Conservation (phyloP, 345 rosid genomes). For the Populus euphratica region DNA sequence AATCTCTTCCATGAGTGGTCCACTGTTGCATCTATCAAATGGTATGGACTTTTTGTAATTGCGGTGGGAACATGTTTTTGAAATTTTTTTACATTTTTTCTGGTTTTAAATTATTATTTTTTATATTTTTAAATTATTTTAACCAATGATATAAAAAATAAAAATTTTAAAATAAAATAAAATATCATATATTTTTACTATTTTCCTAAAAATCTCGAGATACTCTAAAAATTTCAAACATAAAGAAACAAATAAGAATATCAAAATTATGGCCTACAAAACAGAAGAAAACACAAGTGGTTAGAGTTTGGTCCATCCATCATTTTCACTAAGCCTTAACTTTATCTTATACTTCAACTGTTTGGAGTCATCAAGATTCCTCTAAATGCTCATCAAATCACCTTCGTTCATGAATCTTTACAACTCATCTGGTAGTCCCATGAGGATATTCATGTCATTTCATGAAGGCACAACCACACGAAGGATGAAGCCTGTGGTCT, state of each 20-base stretch:
- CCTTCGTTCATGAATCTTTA: neutral
- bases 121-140: too few species aligned
- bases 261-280: neutral
- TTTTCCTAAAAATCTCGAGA: too few species aligned
- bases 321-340: slow-evolving; percentile 12
- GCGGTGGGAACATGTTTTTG: too few species aligned
- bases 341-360: neutral
- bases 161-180: too few species aligned
- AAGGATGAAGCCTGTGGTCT: neutral
- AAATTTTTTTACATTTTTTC: too few species aligned
- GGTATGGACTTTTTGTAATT: too few species aligned
- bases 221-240: neutral
- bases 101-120: too few species aligned
- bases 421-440: too few species aligned
- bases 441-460: slow-evolving; percentile 24
- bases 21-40: neutral
- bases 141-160: too few species aligned
- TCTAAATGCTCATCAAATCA: neutral
- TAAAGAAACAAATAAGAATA: neutral
- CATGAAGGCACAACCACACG: neutral
- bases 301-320: slow-evolving; percentile 10
- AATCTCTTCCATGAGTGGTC: neutral
- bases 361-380: neutral
- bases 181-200: too few species aligned
- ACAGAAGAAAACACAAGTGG: neutral